phyloP scores from a whole-genome alignment of 176 grass and related monocot species.

The Puccinellia tenuiflora region DNA sequence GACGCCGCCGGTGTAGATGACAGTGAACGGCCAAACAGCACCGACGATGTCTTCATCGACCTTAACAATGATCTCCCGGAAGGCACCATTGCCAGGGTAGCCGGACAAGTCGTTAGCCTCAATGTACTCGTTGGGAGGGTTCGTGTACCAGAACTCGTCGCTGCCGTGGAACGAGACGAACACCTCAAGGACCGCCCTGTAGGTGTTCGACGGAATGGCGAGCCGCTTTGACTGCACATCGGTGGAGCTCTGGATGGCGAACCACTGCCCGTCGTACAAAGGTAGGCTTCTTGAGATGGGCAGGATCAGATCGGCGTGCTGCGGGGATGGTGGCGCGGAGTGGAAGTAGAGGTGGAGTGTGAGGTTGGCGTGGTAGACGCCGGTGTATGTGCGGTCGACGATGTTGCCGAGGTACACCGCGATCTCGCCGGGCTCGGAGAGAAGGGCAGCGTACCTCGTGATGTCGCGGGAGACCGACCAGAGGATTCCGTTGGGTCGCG shows the following conservation, averaged over 20 bases:
- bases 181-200: constrained; percentile 61
- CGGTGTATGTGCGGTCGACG: constrained; percentile 47
- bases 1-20: constrained; percentile 51
- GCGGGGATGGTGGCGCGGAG: background rate
- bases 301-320: constrained; percentile 42
- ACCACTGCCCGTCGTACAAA: constrained; percentile 57
- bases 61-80: constrained; percentile 38
- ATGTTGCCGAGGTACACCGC: constrained; percentile 57
- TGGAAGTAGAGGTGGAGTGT: constrained; percentile 57
- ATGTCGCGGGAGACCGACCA: constrained; percentile 70
- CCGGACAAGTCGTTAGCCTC: constrained; percentile 28
- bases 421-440: constrained; percentile 17
- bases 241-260: constrained; percentile 30
- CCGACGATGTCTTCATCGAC: constrained; percentile 48
- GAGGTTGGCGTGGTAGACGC: constrained; percentile 64
- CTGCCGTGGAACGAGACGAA: constrained; percentile 55
- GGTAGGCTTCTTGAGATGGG: constrained; percentile 51
- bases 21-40: constrained; percentile 52
- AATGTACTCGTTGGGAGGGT: constrained; percentile 47
- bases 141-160: constrained; percentile 57
- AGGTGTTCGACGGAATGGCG: constrained; percentile 48
- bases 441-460: constrained; percentile 49
- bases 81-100: constrained; percentile 40
- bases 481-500: constrained; percentile 52
- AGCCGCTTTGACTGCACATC: constrained; percentile 42